Conservation (phyloP, 2,329 filamentous ascomycete species). For the Colletotrichum sojae region DNA sequence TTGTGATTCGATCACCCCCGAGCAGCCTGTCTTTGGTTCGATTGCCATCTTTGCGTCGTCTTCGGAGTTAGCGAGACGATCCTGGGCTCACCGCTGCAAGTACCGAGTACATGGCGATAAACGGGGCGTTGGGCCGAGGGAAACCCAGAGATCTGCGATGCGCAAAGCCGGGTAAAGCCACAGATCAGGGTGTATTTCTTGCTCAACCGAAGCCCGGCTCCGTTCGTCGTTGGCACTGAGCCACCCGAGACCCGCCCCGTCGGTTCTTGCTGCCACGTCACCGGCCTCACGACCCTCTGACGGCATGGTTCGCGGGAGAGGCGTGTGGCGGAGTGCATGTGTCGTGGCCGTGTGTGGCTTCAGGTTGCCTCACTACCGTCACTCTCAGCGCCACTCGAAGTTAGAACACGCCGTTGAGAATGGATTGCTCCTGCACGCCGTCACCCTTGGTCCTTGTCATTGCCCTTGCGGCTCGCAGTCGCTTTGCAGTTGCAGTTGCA, state of each 20-base stretch:
- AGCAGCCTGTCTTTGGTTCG: background rate
- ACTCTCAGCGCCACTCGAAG: slow-evolving; percentile 26
- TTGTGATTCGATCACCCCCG: slow-evolving; percentile 12
- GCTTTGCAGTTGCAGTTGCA: slow-evolving; percentile 1
- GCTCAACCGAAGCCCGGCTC: slow-evolving; percentile 26
- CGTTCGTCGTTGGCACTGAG: slow-evolving; percentile 25
- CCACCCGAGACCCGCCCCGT: slow-evolving; percentile 34
- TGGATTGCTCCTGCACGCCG: slow-evolving; percentile 19
- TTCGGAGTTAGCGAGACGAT: slow-evolving; percentile 41
- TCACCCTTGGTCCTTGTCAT: background rate
- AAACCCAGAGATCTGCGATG: slow-evolving; percentile 37
- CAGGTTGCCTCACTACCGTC: slow-evolving; percentile 37
- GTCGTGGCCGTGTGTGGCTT: slow-evolving; percentile 27
- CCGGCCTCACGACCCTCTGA: slow-evolving; percentile 39
- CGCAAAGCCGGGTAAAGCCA: slow-evolving; percentile 29
- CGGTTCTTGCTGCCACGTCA: slow-evolving; percentile 40
- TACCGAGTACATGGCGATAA: slow-evolving; percentile 27
- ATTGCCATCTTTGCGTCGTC: slow-evolving; percentile 2
- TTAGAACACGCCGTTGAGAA: slow-evolving; percentile 21
- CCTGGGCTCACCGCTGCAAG: slow-evolving; percentile 29
- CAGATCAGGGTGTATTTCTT: slow-evolving; percentile 19
- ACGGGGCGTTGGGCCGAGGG: slow-evolving; percentile 2
- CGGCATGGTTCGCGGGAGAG: slow-evolving; percentile 32
- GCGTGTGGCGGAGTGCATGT: slow-evolving; percentile 43
- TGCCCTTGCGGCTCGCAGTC: slow-evolving; percentile 8